Evolutionary conservation across 768 basidiomycete species (phyloP), one percentile per base, ranked within the genome.

Genomic region (Termitomyces sp.): DNA sequence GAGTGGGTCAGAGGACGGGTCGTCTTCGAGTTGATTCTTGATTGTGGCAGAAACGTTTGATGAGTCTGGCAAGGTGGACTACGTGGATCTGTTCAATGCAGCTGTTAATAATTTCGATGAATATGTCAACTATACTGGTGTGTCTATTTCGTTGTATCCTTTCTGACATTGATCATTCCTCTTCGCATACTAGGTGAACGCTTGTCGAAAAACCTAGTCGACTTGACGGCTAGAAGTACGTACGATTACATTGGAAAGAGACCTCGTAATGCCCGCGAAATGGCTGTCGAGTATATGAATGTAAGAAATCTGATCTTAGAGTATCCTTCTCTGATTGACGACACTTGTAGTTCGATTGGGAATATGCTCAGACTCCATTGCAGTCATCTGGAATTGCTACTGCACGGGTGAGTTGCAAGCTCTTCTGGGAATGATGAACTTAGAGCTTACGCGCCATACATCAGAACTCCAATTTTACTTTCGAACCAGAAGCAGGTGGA

Each of bases 211-310:
- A 71, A 73, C 14, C 68, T 79, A 0, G 81, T 86, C 4, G 87
- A 88, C 60, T 59, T 78, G 33, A 80, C 80, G 38, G 74, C 79
- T 22, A 72, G 79, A 30, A 76, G 79, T 5, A 85, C 81, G 0
- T 87, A 85, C 60, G 71, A 78, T 5, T 63, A 85, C 12, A 70
- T 76, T 43, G 80, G 81, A 18, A 69, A 74, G 16, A 78, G 73
- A 51, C 74, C 81, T 2, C 66, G 69, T 53, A 75, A 75, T 4
- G 71, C 75, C 1, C 76, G 80, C 58, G 80, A 78, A 35, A 70
- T 67, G 56, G 87, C 75, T 7, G 71, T 81, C 3, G 84, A 87
- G 16, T 38, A 18, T 38, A 18, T 16, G 38, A 38, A 38, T 38
- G 38, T 38, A 18, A 18, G 16, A 18, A 16, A 10, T 18, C 16